A percentile compares a stretch with the other conserved stretches of the same genome.
Conservation (phyloP, 164 flowering plant species). For the Platanus orientalis region DNA sequence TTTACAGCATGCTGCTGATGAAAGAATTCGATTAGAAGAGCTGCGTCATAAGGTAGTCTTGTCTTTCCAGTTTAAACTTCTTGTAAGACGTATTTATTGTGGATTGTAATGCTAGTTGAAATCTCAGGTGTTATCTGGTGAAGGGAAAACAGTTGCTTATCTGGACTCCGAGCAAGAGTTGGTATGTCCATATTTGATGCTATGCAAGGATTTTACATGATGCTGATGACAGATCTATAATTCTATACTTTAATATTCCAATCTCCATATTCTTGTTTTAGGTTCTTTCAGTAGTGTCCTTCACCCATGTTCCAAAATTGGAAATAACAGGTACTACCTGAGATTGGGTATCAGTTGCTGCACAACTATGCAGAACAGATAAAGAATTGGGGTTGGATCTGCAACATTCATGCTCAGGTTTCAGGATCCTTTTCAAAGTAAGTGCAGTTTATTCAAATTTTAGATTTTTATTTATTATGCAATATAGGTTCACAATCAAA, state of each 20-base stretch:
- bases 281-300: background rate
- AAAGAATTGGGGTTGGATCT: conserved; percentile 93
- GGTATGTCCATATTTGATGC: conserved; percentile 36
- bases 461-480: background rate
- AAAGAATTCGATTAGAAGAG: conserved; percentile 89
- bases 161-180: conserved; percentile 72
- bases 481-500: no score
- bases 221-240: background rate
- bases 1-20: conserved; percentile 99
- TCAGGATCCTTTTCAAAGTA: conserved; percentile 71
- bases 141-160: conserved; percentile 63
- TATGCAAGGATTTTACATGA: background rate
- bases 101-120: conserved; percentile 13
- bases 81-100: background rate
- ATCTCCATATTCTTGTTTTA: background rate
- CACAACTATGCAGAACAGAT: conserved; percentile 69
- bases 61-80: conserved; percentile 1
- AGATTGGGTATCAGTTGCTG: conserved; percentile 73
- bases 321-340: conserved; percentile 66
- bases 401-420: conserved; percentile 53
- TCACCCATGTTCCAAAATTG: conserved; percentile 3
- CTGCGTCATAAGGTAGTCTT: conserved; percentile 61
- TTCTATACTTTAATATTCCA: no score
- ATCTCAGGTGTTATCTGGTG: conserved; percentile 72
- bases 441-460: conserved; percentile 2